Percentiles rank a stretch among this genome's conserved stretches.
phyloP scores from a whole-genome alignment of 2,329 filamentous ascomycete species.

The Fusarium brevicatenulatum region DNA sequence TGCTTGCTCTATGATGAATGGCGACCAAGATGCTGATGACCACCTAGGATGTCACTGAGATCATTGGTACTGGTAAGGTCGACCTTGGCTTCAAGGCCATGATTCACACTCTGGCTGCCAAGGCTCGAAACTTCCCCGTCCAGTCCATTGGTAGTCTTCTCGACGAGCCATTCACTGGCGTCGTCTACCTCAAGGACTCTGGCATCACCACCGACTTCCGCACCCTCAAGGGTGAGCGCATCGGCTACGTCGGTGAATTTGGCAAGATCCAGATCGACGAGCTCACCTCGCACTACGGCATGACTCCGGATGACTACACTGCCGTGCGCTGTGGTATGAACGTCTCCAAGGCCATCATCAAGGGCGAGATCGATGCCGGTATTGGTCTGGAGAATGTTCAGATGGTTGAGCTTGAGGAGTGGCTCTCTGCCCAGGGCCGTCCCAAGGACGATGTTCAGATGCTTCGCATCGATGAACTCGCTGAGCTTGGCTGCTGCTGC shows the following conservation, averaged over 20 bases:
- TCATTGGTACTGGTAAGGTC: conserved; percentile 79
- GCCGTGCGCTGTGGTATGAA: conserved; percentile 85
- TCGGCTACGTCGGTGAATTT: conserved; percentile 84
- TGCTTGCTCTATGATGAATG: fast-evolving
- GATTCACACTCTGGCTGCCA: conserved; percentile 84
- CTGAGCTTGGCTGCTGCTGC: conserved; percentile 83
- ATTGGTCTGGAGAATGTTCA: conserved; percentile 84
- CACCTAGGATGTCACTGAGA: conserved; percentile 78
- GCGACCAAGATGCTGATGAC: neutral
- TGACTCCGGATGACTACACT: conserved; percentile 77
- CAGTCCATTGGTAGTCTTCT: conserved; percentile 78
- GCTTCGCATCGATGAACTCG: conserved; percentile 83
- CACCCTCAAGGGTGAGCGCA: conserved; percentile 78
- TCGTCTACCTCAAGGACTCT: conserved; percentile 78
- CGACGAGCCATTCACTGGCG: conserved; percentile 82
- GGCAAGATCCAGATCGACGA: conserved; percentile 88
- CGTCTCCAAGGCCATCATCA: conserved; percentile 79
- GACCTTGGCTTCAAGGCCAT: conserved; percentile 86
- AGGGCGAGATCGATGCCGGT: conserved; percentile 77
- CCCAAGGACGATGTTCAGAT: conserved; percentile 77
- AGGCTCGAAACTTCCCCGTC: conserved; percentile 79
- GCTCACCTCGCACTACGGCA: conserved; percentile 80
- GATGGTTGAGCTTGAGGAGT: conserved; percentile 84
- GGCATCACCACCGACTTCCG: conserved; percentile 81
- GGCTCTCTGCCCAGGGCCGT: conserved; percentile 72